Conservation (phyloP, 768 basidiomycete species). For the Naganishia antarctica region DNA sequence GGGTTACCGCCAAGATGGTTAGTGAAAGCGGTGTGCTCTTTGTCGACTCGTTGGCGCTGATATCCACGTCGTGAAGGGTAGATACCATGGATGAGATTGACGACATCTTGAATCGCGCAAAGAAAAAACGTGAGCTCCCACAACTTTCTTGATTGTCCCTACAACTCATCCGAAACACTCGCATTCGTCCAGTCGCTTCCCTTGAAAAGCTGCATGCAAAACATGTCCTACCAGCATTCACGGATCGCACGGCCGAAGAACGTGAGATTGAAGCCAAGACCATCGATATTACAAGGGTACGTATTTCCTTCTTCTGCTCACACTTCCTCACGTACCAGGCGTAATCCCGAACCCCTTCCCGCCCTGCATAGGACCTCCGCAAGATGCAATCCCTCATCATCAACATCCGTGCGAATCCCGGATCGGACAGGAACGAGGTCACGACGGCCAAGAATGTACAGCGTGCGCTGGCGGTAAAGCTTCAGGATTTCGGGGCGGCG, state of each 20-base stretch:
- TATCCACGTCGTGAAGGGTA: conserved; percentile 60
- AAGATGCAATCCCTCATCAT: conserved; percentile 62
- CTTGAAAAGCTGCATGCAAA: conserved; percentile 95
- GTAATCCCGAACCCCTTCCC: conserved; percentile 29
- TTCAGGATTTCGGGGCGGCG: conserved; percentile 82
- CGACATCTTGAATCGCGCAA: conserved; percentile 63
- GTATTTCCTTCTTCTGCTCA: conserved; percentile 36
- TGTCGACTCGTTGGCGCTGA: conserved; percentile 24
- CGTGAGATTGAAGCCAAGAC: conserved; percentile 84
- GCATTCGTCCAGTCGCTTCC: conserved; percentile 60
- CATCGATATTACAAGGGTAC: conserved; percentile 78
- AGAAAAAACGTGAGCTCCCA: conserved; percentile 70
- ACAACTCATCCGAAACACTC: background rate
- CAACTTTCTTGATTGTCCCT: background rate
- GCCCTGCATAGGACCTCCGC: conserved; percentile 60
- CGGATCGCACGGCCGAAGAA: conserved; percentile 90
- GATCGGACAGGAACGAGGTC: conserved; percentile 50
- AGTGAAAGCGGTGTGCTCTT: conserved; percentile 25
- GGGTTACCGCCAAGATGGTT: conserved; percentile 82
- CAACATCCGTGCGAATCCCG: conserved; percentile 56
- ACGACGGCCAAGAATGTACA: conserved; percentile 88
- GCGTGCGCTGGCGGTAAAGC: conserved; percentile 87
- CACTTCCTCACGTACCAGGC: background rate
- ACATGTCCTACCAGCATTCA: conserved; percentile 90
- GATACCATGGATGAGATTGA: conserved; percentile 87